Evolutionary conservation across 768 basidiomycete genomes (phyloP), one percentile per base, ranked within the genome.

Genomic region (Pleurotus platypus): DNA sequence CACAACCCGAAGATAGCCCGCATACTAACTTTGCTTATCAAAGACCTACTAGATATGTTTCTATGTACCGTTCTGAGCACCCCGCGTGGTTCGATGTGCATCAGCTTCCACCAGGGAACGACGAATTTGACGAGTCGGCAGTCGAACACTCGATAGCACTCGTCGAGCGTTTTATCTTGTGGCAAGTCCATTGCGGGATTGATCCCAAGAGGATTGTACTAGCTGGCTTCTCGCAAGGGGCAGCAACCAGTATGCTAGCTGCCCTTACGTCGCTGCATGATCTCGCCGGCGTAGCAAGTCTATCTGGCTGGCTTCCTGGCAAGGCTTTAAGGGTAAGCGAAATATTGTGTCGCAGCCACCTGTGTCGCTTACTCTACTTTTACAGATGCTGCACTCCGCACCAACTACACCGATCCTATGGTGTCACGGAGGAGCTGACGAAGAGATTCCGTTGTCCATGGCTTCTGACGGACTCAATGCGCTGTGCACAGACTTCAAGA

Each of bases 301-400:
- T 79, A 2, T 75, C 77, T 9, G 77, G 78, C 2, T 79, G 77
- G 78, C 72, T 79, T 9, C 77, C 77, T 8, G 64, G 60, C n/a
- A 61, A 61, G 37, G 64, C 68, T 15, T 65, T 72, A 59, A 64
- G 75, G 58, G 76, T 75, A 53, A 57, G 69, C 62, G 12, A 16
- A 26, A 59, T 13, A 11, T 43, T 12, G 11, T 20, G 1, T 56
- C 38, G 20, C 38, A n/a, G 22, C 5, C 42, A 35, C 5, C 7
- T 46, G n/a, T 49, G 27, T 13, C 38, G 35, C 48, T 43, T 46
- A 55, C 26, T 27, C 12, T n/a, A 37, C 40, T 46, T 9, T 24
- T 68, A 70, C 64, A 73, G 58, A 72, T 72, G 62, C 63, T 70
- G 22, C 60, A 65, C n/a, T 63, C 72, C 37, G 62, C 70, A 26